Evolutionary conservation across 2,329 filamentous ascomycete species (phyloP).

Genomic region (Paraphaeosphaeria sporulosa): DNA sequence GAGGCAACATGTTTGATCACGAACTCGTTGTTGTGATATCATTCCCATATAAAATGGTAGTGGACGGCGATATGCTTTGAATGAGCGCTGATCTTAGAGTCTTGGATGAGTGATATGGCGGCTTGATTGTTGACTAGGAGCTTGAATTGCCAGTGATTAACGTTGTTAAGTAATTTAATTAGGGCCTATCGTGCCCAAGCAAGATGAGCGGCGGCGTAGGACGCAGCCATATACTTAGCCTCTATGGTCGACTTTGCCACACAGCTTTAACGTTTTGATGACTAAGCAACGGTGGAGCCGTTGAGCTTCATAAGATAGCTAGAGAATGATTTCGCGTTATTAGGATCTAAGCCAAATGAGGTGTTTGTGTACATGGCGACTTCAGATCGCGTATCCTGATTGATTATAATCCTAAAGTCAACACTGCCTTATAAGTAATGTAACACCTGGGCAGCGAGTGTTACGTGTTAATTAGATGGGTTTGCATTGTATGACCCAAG

Average conservation of each 20-base stretch:
- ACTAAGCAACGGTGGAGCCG: constrained; percentile 27
- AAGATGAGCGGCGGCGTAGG: constrained; percentile 13
- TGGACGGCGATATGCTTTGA: too few species aligned
- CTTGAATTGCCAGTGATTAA: neutral
- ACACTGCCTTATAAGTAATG: neutral
- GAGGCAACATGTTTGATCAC: too few species aligned
- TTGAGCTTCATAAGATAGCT: constrained; percentile 29
- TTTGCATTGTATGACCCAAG: constrained; percentile 14
- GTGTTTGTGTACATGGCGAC: constrained; percentile 14
- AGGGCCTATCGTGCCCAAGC: constrained; percentile 13
- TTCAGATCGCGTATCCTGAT: too few species aligned
- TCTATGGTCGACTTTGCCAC: too few species aligned
- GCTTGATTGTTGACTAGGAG: constrained; percentile 17
- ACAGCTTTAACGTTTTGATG: too few species aligned
- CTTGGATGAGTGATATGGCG: constrained; percentile 10
- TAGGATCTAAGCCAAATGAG: constrained; percentile 14
- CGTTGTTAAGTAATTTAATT: neutral
- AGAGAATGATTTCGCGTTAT: constrained; percentile 19
- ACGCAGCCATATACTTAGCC: too few species aligned
- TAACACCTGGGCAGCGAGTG: neutral
- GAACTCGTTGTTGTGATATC: too few species aligned
- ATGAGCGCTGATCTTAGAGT: too few species aligned
- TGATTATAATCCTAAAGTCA: neutral
- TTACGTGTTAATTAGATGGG: constrained; percentile 8
- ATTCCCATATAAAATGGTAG: too few species aligned